These are phyloP conservation scores for Talaromyces ruber DNA, from an alignment of 495 filamentous ascomycete genomes.

Conservation along the genomic window DNA sequence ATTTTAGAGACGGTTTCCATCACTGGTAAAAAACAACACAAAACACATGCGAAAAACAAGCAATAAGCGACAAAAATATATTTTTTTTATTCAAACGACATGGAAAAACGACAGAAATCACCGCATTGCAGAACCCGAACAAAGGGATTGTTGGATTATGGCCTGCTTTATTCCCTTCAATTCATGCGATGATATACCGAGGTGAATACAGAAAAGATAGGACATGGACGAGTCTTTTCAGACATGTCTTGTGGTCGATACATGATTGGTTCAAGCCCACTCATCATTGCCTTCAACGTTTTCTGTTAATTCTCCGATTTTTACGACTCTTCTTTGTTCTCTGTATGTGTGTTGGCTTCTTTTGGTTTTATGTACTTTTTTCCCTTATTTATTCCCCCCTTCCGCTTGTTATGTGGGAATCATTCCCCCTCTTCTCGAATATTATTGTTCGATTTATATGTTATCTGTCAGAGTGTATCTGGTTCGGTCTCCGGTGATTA, in stretches of 20 bases:
- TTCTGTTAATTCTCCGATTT: not conserved
- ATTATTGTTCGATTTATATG: not conserved
- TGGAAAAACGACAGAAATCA: not conserved
- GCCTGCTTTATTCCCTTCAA: not conserved
- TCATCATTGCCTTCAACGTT: not conserved
- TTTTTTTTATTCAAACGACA: not conserved
- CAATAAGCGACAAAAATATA: not conserved
- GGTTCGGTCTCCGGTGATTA: not conserved
- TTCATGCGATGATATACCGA: not conserved
- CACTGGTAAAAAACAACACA: slow-evolving; percentile 19
- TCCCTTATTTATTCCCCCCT: not conserved
- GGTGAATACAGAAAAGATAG: not conserved
- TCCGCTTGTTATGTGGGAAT: not conserved
- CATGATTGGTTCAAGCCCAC: not conserved
- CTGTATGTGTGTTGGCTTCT: not conserved
- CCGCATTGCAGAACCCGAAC: not conserved
- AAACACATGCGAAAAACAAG: not conserved
- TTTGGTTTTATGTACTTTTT: not conserved
- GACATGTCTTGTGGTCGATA: not conserved
- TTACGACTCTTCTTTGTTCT: not conserved
- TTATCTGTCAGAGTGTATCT: not conserved
- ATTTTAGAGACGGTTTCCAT: slow-evolving; percentile 29
- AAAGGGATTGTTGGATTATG: not conserved
- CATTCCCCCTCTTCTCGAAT: not conserved
- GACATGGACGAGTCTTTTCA: not conserved